Evolutionary conservation across 1,284 basidiomycete species (phyloP).

Genomic region (Sphagnurus paluster): DNA sequence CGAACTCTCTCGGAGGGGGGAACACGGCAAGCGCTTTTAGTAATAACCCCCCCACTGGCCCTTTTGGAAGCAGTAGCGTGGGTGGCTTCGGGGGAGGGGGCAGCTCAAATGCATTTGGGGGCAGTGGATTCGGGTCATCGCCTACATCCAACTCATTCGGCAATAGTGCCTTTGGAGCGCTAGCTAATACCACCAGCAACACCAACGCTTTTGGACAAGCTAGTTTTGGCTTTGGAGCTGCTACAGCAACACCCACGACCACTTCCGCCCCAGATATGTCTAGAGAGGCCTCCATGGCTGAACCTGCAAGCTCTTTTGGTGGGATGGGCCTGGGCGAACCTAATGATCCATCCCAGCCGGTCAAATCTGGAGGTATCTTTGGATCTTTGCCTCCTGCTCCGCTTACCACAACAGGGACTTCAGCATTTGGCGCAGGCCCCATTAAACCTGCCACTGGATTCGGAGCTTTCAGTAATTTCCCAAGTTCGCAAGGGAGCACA

Average conservation of each 20-base stretch:
- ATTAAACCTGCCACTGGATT: slow-evolving; percentile 40
- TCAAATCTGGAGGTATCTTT: slow-evolving; percentile 31
- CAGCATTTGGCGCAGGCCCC: slow-evolving; percentile 28
- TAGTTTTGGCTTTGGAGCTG: slow-evolving; percentile 23
- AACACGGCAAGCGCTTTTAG: slow-evolving; percentile 6
- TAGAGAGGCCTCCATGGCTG: slow-evolving; percentile 37
- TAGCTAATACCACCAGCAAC: slow-evolving; percentile 16
- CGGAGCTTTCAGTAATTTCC: slow-evolving; percentile 32
- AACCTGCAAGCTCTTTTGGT: slow-evolving; percentile 33
- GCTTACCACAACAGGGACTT: slow-evolving; percentile 17
- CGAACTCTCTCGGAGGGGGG: slow-evolving; percentile 13
- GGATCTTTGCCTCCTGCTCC: slow-evolving; percentile 28
- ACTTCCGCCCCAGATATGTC: slow-evolving; percentile 22
- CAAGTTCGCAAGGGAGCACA: slow-evolving; percentile 8
- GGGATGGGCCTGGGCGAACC: slow-evolving; percentile 36
- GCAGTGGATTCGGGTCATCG: slow-evolving; percentile 10
- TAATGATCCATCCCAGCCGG: slow-evolving; percentile 19
- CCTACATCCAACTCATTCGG: slow-evolving; percentile 11
- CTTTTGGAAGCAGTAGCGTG: neutral
- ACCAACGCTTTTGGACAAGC: slow-evolving; percentile 28
- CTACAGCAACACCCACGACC: slow-evolving; percentile 12
- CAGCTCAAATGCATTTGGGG: slow-evolving; percentile 13
- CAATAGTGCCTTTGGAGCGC: slow-evolving; percentile 20
- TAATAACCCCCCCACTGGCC: neutral
- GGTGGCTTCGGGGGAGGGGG: slow-evolving; percentile 14